Conservation (phyloP, 1,284 basidiomycete genomes). For the Exsudoporus floridanus region DNA sequence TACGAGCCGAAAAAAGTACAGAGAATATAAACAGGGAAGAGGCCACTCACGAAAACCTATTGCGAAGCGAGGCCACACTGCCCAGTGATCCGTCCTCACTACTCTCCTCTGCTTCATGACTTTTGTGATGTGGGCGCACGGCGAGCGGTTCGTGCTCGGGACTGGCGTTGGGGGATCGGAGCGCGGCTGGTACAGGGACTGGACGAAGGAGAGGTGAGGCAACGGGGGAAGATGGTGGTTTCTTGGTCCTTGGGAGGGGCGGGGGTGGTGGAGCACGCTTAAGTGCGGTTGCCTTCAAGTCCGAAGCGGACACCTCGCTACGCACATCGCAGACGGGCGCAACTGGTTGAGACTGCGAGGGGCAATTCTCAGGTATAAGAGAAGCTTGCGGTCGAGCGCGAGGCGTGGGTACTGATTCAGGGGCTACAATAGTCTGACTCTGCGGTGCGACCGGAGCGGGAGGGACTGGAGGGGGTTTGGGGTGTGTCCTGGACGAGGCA, state of each 20-base stretch:
- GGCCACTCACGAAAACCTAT: slow-evolving; percentile 52
- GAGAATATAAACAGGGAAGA: neutral
- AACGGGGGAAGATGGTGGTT: slow-evolving; percentile 37
- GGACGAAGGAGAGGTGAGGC: slow-evolving; percentile 47
- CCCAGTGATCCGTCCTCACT: slow-evolving; percentile 22
- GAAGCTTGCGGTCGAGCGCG: slow-evolving; percentile 42
- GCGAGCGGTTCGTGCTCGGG: slow-evolving; percentile 22
- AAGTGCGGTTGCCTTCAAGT: slow-evolving; percentile 39
- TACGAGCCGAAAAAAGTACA: neutral
- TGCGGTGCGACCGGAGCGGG: slow-evolving; percentile 15
- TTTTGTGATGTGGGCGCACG: slow-evolving; percentile 24
- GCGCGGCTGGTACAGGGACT: slow-evolving; percentile 38
- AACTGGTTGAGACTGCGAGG: slow-evolving; percentile 16
- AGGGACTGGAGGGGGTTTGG: slow-evolving; percentile 17
- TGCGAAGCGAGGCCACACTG: slow-evolving; percentile 47
- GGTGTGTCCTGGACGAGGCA: neutral
- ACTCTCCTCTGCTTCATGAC: slow-evolving; percentile 18
- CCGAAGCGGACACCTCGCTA: slow-evolving; percentile 34
- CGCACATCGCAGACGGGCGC: slow-evolving; percentile 37
- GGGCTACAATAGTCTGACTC: slow-evolving; percentile 23
- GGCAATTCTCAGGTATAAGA: slow-evolving; percentile 34
- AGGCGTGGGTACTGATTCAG: slow-evolving; percentile 35
- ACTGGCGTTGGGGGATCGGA: slow-evolving; percentile 22
- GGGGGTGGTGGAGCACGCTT: slow-evolving; percentile 62
- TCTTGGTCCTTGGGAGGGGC: slow-evolving; percentile 48